phyloP scores from a whole-genome alignment of 2,329 filamentous ascomycete genomes.

The Capronia epimyces region DNA sequence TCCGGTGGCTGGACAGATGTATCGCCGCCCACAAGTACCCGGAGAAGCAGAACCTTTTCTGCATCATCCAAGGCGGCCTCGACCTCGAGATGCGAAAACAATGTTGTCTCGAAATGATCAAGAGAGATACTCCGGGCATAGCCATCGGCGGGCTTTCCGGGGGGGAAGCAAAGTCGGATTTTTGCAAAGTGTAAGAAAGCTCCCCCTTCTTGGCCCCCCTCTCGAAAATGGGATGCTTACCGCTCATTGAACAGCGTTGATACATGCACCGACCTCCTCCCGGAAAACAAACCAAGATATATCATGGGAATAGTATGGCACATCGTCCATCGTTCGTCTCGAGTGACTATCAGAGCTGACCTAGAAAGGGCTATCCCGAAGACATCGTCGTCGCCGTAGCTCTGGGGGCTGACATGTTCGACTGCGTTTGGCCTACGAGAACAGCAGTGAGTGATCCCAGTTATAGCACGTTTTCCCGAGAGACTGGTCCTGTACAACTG shows the following conservation, averaged over 20 bases:
- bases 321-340: not conserved
- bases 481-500: too few species aligned
- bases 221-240: not conserved
- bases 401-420: slow-evolving; percentile 97
- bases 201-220: not conserved
- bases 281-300: slow-evolving; percentile 90
- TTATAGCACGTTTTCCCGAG: not conserved
- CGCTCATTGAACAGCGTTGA: slow-evolving; percentile 51
- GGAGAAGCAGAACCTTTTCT: slow-evolving; percentile 84
- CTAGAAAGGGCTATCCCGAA: slow-evolving; percentile 75
- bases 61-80: slow-evolving; percentile 94
- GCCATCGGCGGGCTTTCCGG: slow-evolving; percentile 93
- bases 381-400: slow-evolving; percentile 91
- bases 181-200: slow-evolving; percentile 66
- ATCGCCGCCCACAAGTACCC: slow-evolving; percentile 83
- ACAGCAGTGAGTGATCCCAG: slow-evolving; percentile 58
- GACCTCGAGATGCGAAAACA: slow-evolving; percentile 78
- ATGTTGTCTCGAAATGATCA: slow-evolving; percentile 83
- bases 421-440: slow-evolving; percentile 96
- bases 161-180: slow-evolving; percentile 88
- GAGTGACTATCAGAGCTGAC: slow-evolving; percentile 3
- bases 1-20: slow-evolving; percentile 94
- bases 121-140: slow-evolving; percentile 86
- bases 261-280: slow-evolving; percentile 77
- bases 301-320: slow-evolving; percentile 82